These are phyloP conservation scores for Angomonas ambiguus DNA, from an alignment of 208 protist genomes.

Conservation along the genomic window DNA sequence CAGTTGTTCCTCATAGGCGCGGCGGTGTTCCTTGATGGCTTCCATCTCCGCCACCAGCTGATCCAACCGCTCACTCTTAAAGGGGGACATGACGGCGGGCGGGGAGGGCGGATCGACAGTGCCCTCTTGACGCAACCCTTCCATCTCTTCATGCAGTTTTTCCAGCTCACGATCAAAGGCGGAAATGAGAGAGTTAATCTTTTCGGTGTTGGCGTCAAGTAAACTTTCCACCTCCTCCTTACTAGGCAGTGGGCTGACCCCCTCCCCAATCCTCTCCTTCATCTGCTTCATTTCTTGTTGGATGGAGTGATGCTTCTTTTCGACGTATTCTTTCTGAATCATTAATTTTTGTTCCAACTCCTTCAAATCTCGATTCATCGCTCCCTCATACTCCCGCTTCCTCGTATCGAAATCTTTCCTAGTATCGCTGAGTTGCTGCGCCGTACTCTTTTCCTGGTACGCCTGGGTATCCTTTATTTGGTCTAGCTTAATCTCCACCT, in stretches of 20 bases:
- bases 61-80: constrained; percentile 8
- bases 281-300: constrained; percentile 4
- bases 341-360: constrained; percentile 3
- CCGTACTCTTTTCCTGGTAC: constrained; percentile 16
- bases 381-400: constrained; percentile 22
- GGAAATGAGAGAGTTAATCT: not conserved
- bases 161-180: constrained; percentile 8
- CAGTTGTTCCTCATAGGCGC: not conserved
- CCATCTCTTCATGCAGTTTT: not conserved
- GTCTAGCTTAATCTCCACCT: constrained; percentile 1
- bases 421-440: constrained; percentile 11
- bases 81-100: not conserved
- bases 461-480: constrained; percentile 8
- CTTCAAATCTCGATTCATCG: not conserved
- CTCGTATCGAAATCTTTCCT: constrained; percentile 4
- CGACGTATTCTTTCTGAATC: constrained; percentile 7
- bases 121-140: not conserved
- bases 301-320: constrained; percentile 5
- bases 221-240: not conserved
- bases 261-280: not conserved
- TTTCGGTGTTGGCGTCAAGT: not conserved
- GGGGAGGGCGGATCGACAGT: not conserved
- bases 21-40: not conserved
- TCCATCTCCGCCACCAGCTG: constrained; percentile 1
- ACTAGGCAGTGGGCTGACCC: not conserved